Conservation (phyloP, 345 rosid genomes). For the Ceriops tagal region DNA sequence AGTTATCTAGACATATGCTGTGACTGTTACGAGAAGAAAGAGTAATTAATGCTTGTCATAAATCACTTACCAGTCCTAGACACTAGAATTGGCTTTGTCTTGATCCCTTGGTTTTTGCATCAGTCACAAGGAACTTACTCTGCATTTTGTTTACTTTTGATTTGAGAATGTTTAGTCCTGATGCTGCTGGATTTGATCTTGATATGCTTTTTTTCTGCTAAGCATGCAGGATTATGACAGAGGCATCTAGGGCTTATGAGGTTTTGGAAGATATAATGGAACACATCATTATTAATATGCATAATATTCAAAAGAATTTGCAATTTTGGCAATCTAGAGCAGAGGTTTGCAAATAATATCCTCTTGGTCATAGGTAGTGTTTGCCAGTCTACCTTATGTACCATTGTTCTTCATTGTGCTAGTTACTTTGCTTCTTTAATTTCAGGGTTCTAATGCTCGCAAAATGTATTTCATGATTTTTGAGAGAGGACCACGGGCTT, state of each 20-base stretch:
- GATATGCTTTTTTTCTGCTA: background rate
- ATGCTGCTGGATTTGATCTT: background rate
- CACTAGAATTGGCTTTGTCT: no score
- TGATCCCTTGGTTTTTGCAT: no score
- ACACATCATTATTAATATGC: constrained; percentile 48
- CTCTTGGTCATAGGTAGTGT: background rate
- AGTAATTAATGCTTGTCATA: no score
- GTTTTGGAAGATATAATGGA: constrained; percentile 71
- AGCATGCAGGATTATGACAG: constrained; percentile 35
- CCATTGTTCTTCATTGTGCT: background rate
- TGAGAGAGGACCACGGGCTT: constrained; percentile 90
- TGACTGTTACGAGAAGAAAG: no score
- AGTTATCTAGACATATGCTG: no score
- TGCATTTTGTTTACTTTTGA: no score
- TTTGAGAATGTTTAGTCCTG: no score
- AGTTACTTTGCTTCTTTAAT: background rate
- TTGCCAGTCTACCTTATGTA: no score
- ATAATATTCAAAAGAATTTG: constrained; percentile 62
- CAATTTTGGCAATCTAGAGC: constrained; percentile 78
- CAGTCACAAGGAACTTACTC: no score
- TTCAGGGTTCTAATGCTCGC: constrained; percentile 62
- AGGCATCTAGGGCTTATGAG: constrained; percentile 41
- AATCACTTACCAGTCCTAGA: no score
- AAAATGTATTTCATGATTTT: constrained; percentile 71
- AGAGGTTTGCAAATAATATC: constrained; percentile 46